Conservation (phyloP, 441 rosid genomes). For the Geranium incanum region DNA sequence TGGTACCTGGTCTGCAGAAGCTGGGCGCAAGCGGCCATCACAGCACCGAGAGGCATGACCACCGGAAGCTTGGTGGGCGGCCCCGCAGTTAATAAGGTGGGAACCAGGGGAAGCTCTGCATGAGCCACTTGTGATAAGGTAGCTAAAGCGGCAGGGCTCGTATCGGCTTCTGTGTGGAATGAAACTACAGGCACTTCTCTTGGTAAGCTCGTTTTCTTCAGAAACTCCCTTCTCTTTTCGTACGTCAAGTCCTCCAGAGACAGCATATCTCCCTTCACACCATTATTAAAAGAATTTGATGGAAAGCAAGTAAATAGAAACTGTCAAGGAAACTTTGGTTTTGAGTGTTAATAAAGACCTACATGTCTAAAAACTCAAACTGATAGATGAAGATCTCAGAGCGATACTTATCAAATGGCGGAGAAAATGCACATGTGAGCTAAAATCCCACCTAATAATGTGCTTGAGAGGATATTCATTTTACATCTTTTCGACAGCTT, state of each 20-base stretch:
- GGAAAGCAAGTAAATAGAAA: too few relatives aligned
- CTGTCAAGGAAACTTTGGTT: too few relatives aligned
- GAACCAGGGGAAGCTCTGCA: slow-evolving; percentile 58
- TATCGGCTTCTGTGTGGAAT: slow-evolving; percentile 79
- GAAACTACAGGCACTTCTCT: slow-evolving; percentile 76
- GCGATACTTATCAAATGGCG: too few relatives aligned
- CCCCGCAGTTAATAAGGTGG: slow-evolving; percentile 33
- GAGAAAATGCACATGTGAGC: too few relatives aligned
- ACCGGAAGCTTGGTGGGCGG: slow-evolving; percentile 69
- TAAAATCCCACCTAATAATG: too few relatives aligned
- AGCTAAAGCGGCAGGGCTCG: slow-evolving; percentile 63
- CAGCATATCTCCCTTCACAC: slow-evolving; percentile 74
- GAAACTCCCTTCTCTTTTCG: slow-evolving; percentile 70
- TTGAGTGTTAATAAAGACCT: too few relatives aligned
- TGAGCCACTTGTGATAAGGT: slow-evolving; percentile 83
- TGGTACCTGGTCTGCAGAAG: slow-evolving; percentile 69
- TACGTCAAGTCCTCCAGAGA: slow-evolving; percentile 92
- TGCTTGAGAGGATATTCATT: too few relatives aligned
- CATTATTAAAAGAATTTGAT: background rate
- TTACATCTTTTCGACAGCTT: too few relatives aligned
- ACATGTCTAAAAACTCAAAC: too few relatives aligned
- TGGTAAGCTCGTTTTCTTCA: slow-evolving; percentile 60
- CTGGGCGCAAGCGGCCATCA: slow-evolving; percentile 96
- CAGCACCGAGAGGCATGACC: slow-evolving; percentile 85
- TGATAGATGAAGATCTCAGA: too few relatives aligned